phyloP scores from a whole-genome alignment of 345 rosid genomes.

The Litchi chinensis region DNA sequence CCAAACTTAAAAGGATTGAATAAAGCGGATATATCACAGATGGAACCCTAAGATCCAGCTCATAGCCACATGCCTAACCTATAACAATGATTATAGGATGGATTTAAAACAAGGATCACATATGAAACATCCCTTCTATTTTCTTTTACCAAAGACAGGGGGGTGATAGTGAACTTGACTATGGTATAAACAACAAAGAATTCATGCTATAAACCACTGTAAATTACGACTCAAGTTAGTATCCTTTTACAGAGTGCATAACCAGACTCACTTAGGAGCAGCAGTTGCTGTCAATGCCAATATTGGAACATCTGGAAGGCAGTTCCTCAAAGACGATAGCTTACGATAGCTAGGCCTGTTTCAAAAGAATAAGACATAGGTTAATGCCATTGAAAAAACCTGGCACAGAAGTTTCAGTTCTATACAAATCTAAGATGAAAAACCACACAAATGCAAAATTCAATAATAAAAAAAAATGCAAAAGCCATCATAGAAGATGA shows the following conservation, averaged over 20 bases:
- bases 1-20: neutral
- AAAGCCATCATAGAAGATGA: neutral
- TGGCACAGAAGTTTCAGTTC: constrained; percentile 12
- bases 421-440: neutral
- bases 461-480: neutral
- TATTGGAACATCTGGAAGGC: constrained; percentile 75
- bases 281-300: constrained; percentile 98
- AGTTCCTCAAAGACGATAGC: constrained; percentile 79
- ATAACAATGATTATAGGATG: neutral
- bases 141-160: neutral
- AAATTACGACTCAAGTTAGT: neutral
- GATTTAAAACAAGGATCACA: neutral
- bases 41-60: neutral
- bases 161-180: neutral
- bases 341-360: constrained; percentile 85
- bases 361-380: neutral
- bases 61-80: neutral
- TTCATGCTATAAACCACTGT: neutral
- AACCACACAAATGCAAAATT: constrained; percentile 7
- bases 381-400: neutral
- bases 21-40: neutral
- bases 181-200: neutral
- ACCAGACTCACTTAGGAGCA: constrained; percentile 75
- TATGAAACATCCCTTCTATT: neutral
- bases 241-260: constrained; percentile 3